Base-by-base conservation (phyloP, 1,139 yeast species). In the Hyphopichia fennica region DNA sequence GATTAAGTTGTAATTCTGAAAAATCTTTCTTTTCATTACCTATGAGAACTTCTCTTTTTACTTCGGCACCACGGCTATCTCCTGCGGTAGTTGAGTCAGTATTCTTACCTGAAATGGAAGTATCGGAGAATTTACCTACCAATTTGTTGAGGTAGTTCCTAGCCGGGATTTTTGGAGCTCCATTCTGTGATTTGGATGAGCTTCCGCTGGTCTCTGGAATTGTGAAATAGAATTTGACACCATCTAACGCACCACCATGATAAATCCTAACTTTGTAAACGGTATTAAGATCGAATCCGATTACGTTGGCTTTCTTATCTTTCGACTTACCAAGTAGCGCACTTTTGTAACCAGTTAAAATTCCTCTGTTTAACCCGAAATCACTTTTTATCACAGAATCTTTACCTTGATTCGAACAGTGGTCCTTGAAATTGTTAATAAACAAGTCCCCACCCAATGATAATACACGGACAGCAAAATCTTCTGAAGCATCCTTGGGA, bases 241-340 rank as follows among this genome's bases (percentile, higher is more conserved):
- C 98, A 63, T 90, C 96, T 19, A 93, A 63, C 0, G 95, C 93
- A 17, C 68, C 62, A 2, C 96, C 96, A 49, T 83, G 79, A 50
- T 77, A 83, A 0, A 88, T 74, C 45, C 86, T 74, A 1, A 88
- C 72, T 41, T 69, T 72, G 34, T 63, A 63, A 7, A 84, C 51
- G 1, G 52, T 45, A 4, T 45, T 43, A 9, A 67, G 41, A 44
- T 69, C 64, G 47, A 73, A 63, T 0, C 70, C 71, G 19, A 63
- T 57, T 18, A 58, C 45, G 4, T 43, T 42, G 47, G 60, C 57
- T 3, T 48, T 44, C 11, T 49, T 42, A 16, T 56, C 57, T 13
- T 56, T 50, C 1, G 50, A 41, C 33, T 52, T 47, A 2, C 87
- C 86, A 36, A 78, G 54, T 4, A 67, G 41, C 3, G 65, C 62